Evolutionary conservation across 495 filamentous ascomycete genomes (phyloP), one percentile per base, ranked within the genome.

Genomic region (Aspergillus nanangensis): DNA sequence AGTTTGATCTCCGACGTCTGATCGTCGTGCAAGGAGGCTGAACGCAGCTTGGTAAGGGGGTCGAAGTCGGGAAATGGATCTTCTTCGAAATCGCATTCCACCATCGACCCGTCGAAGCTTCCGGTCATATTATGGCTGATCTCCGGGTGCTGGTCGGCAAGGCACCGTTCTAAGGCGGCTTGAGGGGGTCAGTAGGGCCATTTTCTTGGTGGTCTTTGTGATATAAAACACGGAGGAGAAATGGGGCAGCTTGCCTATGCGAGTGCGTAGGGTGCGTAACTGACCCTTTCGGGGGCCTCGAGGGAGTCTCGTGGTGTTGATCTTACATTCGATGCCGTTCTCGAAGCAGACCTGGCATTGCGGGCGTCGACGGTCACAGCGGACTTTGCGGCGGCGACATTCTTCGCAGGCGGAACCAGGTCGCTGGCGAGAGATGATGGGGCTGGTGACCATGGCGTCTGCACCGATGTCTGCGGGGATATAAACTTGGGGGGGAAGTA

Each of bases 221-320:
- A 38, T 9, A 2, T 11, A 9, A n/a, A 9, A 38, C 22, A 7
- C 3, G 8, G 38, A 24, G 7, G 22, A 24, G 10, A 24, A 24
- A 9, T 8, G 22, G 8, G 23, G 2, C 7, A 48, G 47, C 48
- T 21, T 52, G 75, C 75, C 68, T 35, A 78, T 71, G 20, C 72
- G 63, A 32, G 61, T 70, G 40, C 70, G 62, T 31, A 78, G 60
- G 0, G 71, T 72, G 24, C 75, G 72, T 41, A 78, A 59, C 39
- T 78, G 70, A 13, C 77, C 75, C 41, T 74, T 78, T 44, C 78
- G 74, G 0, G 77, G 78, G 0, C 77, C 76, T 7, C 77, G 57
- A 20, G 66, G 62, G 18, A 65, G 59, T 10, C 72, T 72, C 0
- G 60, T 48, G 24, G 70, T 70, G 53, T 63, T 75, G 23, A 76